phyloP scores from a whole-genome alignment of 2,329 filamentous ascomycete genomes.

The Sclerotiophoma versabilis region DNA sequence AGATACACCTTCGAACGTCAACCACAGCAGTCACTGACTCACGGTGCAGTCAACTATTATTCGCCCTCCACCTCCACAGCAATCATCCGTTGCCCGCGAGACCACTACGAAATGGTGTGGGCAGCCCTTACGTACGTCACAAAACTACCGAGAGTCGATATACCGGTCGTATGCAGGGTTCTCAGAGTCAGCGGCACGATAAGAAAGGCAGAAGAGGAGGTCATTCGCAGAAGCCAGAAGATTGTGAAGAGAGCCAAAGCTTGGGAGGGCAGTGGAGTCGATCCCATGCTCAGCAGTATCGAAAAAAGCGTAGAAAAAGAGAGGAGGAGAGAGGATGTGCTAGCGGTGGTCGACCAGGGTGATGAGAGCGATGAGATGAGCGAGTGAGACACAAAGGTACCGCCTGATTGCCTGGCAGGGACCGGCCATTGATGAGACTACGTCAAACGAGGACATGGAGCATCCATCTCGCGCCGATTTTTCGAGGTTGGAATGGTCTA shows the following conservation, averaged over 20 bases:
- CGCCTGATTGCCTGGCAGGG: neutral
- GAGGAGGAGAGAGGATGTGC: slow-evolving; percentile 4
- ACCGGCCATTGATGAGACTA: neutral
- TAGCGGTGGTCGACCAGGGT: slow-evolving; percentile 24
- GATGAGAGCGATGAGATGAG: slow-evolving; percentile 32
- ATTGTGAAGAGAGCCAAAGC: slow-evolving; percentile 73
- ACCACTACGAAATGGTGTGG: slow-evolving; percentile 89
- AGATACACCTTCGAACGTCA: neutral
- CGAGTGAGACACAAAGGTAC: slow-evolving; percentile 14
- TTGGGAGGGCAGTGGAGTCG: slow-evolving; percentile 29
- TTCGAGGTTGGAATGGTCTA: neutral
- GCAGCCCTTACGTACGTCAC: slow-evolving; percentile 84
- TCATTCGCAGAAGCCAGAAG: slow-evolving; percentile 76
- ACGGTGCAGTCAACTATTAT: slow-evolving; percentile 80
- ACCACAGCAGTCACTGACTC: neutral
- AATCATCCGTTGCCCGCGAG: slow-evolving; percentile 83
- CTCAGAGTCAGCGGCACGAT: slow-evolving; percentile 92
- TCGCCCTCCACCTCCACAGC: slow-evolving; percentile 92
- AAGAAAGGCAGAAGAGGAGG: slow-evolving; percentile 88
- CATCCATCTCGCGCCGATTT: neutral
- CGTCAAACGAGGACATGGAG: neutral
- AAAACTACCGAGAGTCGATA: slow-evolving; percentile 67
- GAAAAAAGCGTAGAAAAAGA: slow-evolving; percentile 15
- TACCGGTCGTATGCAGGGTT: slow-evolving; percentile 80
- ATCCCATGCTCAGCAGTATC: slow-evolving; percentile 10